Evolutionary conservation across 2,329 filamentous ascomycete genomes (phyloP), one percentile per base, ranked within the genome.

Genomic region (Huntiella bhutanensis): DNA sequence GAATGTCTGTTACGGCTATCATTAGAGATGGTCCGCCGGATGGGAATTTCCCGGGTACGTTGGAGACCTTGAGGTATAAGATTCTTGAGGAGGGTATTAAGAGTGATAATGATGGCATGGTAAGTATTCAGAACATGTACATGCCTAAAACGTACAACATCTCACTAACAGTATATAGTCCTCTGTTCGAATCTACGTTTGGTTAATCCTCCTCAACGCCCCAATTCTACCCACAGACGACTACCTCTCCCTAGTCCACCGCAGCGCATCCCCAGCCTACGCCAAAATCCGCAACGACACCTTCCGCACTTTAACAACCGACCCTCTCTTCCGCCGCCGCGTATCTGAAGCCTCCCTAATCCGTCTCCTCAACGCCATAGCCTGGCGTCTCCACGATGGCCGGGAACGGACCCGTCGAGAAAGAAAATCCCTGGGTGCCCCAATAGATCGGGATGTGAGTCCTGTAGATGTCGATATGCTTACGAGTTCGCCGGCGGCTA

Each of bases 271-370:
- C 3, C 87, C 88, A 1, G 87, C 86, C 40, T 94, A 98, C 64
- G 77, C 84, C 56, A 98, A 98, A 65, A 98, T 98, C 58, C 83
- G 87, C 59, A 95, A 98, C 63, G 91, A 98, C 61, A 95, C 91
- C 36, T 96, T 96, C 61, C 84, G 91, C 55, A 98, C 91, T 1
- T 70, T 98, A 46, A 91, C 91, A 32, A 95, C 88, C 44, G 91
- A 98, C 57, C 87, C 88, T n/a, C 75, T 98, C 33, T 98, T 96
- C 68, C 83, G 91, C 51, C 78, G 91, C 32, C 81, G 88, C 49
- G 91, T 98, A 50, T 94, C 85, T 49, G 91, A 98, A 62, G 92
- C 92, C 51, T 93, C 83, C 60, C 66, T 98, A 37, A 96, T 94
- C 51, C 82, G 91, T 10, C 73, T 98, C 4, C 74, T 98, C 49